These are phyloP conservation scores for Lineolata rhizophorae DNA, from an alignment of 495 filamentous ascomycete genomes.

Conservation along the genomic window DNA sequence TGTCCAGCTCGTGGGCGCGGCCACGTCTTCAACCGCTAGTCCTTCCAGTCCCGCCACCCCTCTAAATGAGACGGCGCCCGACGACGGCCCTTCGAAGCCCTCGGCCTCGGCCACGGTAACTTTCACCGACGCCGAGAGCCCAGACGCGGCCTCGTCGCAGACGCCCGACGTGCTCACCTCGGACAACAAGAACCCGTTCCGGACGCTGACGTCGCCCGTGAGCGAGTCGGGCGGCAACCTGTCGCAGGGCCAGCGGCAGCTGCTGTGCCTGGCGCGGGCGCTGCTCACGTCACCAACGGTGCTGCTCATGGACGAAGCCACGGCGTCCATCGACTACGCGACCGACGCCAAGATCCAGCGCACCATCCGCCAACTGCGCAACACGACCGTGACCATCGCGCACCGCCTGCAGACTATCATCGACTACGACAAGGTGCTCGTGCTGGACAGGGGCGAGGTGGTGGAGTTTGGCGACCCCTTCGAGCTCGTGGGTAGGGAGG, in stretches of 20 bases:
- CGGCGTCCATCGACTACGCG: slow-evolving; percentile 90
- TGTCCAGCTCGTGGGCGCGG: slow-evolving; percentile 64
- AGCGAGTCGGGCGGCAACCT: slow-evolving; percentile 89
- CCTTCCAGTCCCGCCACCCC: slow-evolving; percentile 21
- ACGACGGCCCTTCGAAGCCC: neutral
- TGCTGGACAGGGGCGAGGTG: slow-evolving; percentile 74
- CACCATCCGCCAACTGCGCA: slow-evolving; percentile 66
- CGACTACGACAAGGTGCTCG: slow-evolving; percentile 96
- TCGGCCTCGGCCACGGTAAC: slow-evolving; percentile 3
- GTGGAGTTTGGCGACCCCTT: slow-evolving; percentile 79
- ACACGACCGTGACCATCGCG: slow-evolving; percentile 93
- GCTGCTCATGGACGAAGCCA: slow-evolving; percentile 97
- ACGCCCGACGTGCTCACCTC: slow-evolving; percentile 9
- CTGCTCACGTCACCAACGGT: slow-evolving; percentile 82
- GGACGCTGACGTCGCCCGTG: slow-evolving; percentile 61
- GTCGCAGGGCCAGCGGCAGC: slow-evolving; percentile 89
- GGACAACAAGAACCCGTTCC: slow-evolving; percentile 87
- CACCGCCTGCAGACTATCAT: slow-evolving; percentile 91
- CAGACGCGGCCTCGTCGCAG: slow-evolving; percentile 24
- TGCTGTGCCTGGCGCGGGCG: slow-evolving; percentile 85
- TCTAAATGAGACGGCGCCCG: slow-evolving; percentile 2
- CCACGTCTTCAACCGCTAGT: slow-evolving; percentile 17
- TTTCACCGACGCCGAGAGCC: slow-evolving; percentile 8
- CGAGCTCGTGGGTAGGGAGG: slow-evolving; percentile 31
- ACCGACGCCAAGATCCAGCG: slow-evolving; percentile 93